Base-by-base conservation (phyloP, 257 asterid genomes). In the Rehmannia glutinosa region DNA sequence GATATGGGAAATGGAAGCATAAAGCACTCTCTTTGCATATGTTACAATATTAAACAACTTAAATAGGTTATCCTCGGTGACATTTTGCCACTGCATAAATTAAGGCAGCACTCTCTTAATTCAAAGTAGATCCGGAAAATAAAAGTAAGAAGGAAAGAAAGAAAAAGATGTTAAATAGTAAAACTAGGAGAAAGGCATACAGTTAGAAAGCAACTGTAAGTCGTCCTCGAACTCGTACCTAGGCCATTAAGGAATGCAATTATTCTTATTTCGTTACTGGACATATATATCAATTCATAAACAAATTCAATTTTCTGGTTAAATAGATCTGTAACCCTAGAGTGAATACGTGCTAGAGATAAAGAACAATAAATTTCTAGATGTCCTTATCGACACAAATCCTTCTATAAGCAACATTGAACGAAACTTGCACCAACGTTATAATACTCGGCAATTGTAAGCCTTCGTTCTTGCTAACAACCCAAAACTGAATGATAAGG, bases 401-500 rank as follows among this genome's bases (percentile, higher is more conserved):
- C 38, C 36, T 28, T 36, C 27, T n/a, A 20, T 19, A 30, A 62
- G 59, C 49, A 20, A 64, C 23, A 9, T 68, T 2, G n/a, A 30
- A 45, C 15, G 19, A 8, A 21, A 50, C 19, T 45, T n/a, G 21
- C 41, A 71, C 43, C 78, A 72, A 47, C 28, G 61, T 68, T 47
- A 12, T 28, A 53, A 25, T 39, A 43, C 36, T 41, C 17, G 16
- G 42, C 27, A 42, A 32, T 35, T 51, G 61, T 6, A 59, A 27
- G 35, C 33, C 54, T n/a, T 72, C 35, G 47, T 54, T 35, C 17
- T 21, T 17, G 59, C 8, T 30, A 64, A 64, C 4, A 42, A 25
- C 28, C 13, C 57, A 52, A 66, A 46, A 62, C 21, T 66, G 28
- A 69, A 66, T 52, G 68, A 73, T 25, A 28, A 38, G 27, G 33